A percentile compares a stretch with the other conserved stretches of the same genome.
Conservation (phyloP, 129 eudicot genomes). For the Helianthus annuus region DNA sequence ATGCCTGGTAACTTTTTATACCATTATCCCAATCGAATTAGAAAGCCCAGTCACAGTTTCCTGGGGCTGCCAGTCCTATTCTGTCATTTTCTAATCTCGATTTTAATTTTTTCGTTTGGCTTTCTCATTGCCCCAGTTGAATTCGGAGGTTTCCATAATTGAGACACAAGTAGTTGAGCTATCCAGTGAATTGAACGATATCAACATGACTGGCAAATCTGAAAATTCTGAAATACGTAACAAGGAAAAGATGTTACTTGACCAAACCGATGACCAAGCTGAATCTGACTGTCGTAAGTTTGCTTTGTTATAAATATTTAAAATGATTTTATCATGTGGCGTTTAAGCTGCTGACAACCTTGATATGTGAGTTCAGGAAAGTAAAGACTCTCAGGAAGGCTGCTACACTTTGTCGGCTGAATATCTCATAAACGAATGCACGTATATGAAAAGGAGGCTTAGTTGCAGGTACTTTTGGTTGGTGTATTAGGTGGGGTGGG, state of each 20-base stretch:
- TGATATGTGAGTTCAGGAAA: conserved; percentile 98
- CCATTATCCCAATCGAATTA: too few relatives aligned
- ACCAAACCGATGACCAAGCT: conserved; percentile 59
- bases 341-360: not conserved
- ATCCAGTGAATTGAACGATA: conserved; percentile 34
- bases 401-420: conserved; percentile 79
- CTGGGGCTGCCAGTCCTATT: too few relatives aligned
- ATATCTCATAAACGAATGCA: conserved; percentile 90
- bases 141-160: conserved; percentile 32
- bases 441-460: conserved; percentile 24
- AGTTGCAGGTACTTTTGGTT: conserved; percentile 43
- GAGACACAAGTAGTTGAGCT: conserved; percentile 34
- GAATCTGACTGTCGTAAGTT: conserved; percentile 91
- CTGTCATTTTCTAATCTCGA: too few relatives aligned
- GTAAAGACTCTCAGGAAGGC: conserved; percentile 96
- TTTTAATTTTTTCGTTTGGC: too few relatives aligned
- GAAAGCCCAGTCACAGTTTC: too few relatives aligned
- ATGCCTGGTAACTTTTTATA: too few relatives aligned
- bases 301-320: not conserved
- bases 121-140: not conserved
- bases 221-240: conserved; percentile 36
- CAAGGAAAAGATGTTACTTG: conserved; percentile 55
- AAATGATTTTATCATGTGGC: not conserved
- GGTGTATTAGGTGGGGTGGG: not conserved
- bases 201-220: conserved; percentile 48